Base-by-base conservation (phyloP, 2,329 filamentous ascomycete genomes). In the Paramyrothecium sp. region DNA sequence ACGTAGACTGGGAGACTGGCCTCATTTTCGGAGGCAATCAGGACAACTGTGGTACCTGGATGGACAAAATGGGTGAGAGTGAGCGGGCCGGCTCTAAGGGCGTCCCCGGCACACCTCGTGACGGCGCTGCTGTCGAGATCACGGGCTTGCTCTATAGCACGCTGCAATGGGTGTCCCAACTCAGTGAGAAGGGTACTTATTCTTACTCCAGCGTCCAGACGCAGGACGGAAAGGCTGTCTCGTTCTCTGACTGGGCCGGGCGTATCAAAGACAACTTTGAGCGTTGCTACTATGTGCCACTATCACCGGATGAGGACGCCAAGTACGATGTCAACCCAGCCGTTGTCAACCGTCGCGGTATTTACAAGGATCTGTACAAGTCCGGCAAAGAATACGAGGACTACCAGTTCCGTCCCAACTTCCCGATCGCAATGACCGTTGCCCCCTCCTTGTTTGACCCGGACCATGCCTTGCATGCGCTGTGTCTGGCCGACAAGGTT, bases 31-130 rank as follows among this genome's bases (percentile, higher is more conserved):
- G 96, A 56, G 95, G 96, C 34, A 98, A 91, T 68, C 93, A 97
- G 69, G 83, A 79, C 75, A 99, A 99, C 74, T 99, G 96, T 67
- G 95, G 95, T 54, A 99, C 95, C 1, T 99, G 95, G 95, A 97
- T 97, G 92, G 95, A 99, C 81, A 99, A 99, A 83, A 99, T 99
- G 95, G 95, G 95, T n/a, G 95, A 99, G 73, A 97, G 92, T 61
- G 87, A 90, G 62, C 90, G 88, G 60, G 95, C 96, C 17, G 89
- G 90, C 58, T 97, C 88, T 68, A 98, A 97, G 77, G 96, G 95
- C 53, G 81, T 97, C 20, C 96, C 95, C 1, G 95, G 93, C 10
- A 99, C 95, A n/a, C 95, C 95, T 51, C 89, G 96, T 66, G 96
- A 99, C 71, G 95, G 95, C 30, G 92, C 95, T 47, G 92, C 95